A percentile compares a stretch with the other conserved stretches of the same genome.
phyloP scores from a whole-genome alignment of 768 basidiomycete species.

The Coprinellus micaceus region DNA sequence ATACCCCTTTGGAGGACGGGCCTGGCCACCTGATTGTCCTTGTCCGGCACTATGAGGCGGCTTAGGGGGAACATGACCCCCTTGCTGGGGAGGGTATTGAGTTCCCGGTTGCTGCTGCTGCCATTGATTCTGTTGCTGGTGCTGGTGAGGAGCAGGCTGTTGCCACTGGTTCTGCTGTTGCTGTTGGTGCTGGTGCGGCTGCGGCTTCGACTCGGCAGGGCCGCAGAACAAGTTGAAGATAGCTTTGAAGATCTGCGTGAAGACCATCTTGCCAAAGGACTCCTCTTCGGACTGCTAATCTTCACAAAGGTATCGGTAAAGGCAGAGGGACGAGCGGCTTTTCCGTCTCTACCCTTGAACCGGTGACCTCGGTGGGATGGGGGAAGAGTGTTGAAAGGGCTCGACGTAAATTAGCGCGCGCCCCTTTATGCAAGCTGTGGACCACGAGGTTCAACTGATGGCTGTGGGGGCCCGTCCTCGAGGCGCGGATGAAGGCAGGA shows the following conservation, averaged over 20 bases:
- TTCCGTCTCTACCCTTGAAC: neutral
- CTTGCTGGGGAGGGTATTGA: neutral
- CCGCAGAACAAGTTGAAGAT: conserved; percentile 28
- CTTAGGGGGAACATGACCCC: neutral
- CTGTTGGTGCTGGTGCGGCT: conserved; percentile 15
- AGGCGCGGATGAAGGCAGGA: no score
- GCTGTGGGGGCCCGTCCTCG: neutral
- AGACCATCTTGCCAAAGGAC: conserved; percentile 14
- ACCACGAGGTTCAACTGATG: neutral
- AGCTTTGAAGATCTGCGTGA: conserved; percentile 26
- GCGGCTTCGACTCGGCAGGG: conserved; percentile 7
- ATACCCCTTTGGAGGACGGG: neutral
- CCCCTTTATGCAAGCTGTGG: neutral
- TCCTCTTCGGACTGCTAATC: no score
- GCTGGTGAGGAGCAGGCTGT: no score
- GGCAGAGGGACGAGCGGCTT: neutral
- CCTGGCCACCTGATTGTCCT: neutral
- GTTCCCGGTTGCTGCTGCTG: conserved; percentile 1
- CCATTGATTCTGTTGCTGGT: conserved; percentile 12
- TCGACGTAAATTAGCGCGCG: neutral
- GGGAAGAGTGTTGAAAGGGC: neutral
- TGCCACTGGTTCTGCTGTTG: conserved; percentile 15
- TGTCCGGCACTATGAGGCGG: neutral
- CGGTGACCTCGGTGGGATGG: neutral
- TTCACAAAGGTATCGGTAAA: no score